Evolutionary conservation across 2,329 filamentous ascomycete genomes (phyloP).

Genomic region (Epicoccum nigrum): DNA sequence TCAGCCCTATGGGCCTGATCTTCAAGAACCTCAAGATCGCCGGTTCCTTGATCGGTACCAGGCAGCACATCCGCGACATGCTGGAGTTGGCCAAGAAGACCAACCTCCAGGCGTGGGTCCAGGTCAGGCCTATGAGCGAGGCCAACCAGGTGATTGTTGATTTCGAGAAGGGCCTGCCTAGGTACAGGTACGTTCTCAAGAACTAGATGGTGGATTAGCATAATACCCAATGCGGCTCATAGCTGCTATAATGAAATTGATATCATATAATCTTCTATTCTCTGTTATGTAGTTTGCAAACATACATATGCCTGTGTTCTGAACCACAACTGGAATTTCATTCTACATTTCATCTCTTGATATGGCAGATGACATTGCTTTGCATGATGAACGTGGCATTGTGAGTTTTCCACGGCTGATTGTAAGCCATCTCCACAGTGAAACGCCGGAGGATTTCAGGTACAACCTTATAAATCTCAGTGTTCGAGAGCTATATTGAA

Average conservation of each 20-base stretch:
- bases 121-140: conserved; percentile 50
- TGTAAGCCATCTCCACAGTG: conserved; percentile 25
- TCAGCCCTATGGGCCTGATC: conserved; percentile 62
- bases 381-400: conserved; percentile 27
- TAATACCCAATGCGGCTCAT: conserved; percentile 11
- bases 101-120: conserved; percentile 50
- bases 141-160: conserved; percentile 46
- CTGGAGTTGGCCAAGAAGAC: conserved; percentile 51
- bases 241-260: conserved; percentile 16
- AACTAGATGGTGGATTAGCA: conserved; percentile 24
- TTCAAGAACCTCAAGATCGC: conserved; percentile 64
- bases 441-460: conserved; percentile 28
- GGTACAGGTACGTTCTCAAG: conserved; percentile 51
- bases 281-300: too few species aligned
- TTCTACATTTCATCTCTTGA: background rate
- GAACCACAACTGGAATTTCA: too few species aligned
- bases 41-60: conserved; percentile 68
- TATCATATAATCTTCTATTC: background rate
- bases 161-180: conserved; percentile 50
- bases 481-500: conserved; percentile 3
- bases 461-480: conserved; percentile 31
- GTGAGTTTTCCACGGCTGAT: conserved; percentile 26
- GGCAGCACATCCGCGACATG: conserved; percentile 65
- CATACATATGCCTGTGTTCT: too few species aligned
- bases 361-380: conserved; percentile 1